Evolutionary conservation across 2,329 filamentous ascomycete species (phyloP), one percentile per base, ranked within the genome.

Genomic region (Nothophoma quercina): DNA sequence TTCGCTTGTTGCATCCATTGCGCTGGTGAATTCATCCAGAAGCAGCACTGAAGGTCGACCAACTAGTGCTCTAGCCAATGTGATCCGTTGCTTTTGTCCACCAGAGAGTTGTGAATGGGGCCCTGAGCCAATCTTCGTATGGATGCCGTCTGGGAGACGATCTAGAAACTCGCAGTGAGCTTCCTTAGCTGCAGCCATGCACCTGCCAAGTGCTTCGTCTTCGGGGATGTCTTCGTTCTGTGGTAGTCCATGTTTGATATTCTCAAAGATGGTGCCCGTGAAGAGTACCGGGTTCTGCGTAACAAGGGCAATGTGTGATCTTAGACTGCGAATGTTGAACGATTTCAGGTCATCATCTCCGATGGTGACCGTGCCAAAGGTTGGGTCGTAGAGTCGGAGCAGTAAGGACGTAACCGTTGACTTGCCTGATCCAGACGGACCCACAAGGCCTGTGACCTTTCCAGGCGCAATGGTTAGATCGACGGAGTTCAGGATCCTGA

Each of bases 101-200:
- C 72, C 72, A 18, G 72, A 75, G 4, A 74, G 64, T 50, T 69
- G 68, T 5, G 68, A 67, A 18, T 68, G 67, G 28, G 68, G 64
- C 3, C 67, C 68, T 10, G 69, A 60, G n/a, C 71, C 67, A 38
- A 74, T 65, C 9, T 53, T 56, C 13, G 71, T 74, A 21, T 72
- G 45, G 7, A 73, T 63, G 6, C 72, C 72, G 34, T 75, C 58
- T 4, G 73, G 71, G 6, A 75, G 64, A 16, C 64, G 58, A 18
- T 67, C 63, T 12, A 75, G 54, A 48, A 75, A 75, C 28, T 75
- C 72, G 34, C 68, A 72, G 67, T 88, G 83, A 2, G 87, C 86
- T 28, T 87, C 77, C 7, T 69, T 72, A 2, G 84, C 81, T 8
- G 86, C 82, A 26, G 60, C 67, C 15, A 74, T 68, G 12, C 82